Evolutionary conservation across 768 basidiomycete genomes (phyloP).

Genomic region (Sporobolomyces pararoseus): DNA sequence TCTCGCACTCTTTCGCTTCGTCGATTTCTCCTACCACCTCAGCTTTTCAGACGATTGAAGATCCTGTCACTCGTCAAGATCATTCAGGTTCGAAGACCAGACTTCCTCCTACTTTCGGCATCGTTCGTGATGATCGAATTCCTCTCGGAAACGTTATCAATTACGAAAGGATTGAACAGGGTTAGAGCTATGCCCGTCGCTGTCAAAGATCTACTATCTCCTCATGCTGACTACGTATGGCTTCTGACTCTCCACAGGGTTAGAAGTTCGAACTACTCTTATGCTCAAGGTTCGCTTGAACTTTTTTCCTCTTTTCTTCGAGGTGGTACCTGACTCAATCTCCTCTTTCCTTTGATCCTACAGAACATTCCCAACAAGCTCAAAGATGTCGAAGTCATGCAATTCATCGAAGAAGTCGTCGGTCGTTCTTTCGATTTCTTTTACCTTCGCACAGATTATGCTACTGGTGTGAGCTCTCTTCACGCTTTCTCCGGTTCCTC

Average conservation of each 20-base stretch:
- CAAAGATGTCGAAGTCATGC: conserved; percentile 38
- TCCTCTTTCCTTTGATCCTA: conserved; percentile 63
- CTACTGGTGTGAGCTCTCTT: conserved; percentile 16
- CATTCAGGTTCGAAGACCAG: background rate
- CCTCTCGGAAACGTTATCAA: conserved; percentile 60
- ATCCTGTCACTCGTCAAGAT: background rate
- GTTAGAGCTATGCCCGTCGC: conserved; percentile 48
- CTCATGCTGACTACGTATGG: too few species aligned
- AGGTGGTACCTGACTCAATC: background rate
- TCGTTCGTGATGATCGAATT: conserved; percentile 37
- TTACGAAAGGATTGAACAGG: conserved; percentile 67
- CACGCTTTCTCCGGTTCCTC: background rate
- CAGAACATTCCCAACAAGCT: conserved; percentile 87
- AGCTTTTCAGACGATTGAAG: too few species aligned
- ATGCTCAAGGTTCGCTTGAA: conserved; percentile 33
- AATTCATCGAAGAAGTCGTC: conserved; percentile 59
- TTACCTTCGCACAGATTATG: conserved; percentile 58
- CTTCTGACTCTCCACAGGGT: background rate
- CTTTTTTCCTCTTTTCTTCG: background rate
- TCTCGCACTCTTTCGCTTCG: background rate
- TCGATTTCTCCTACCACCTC: too few species aligned
- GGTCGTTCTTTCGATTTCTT: conserved; percentile 77
- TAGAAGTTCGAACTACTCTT: conserved; percentile 41
- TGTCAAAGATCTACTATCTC: too few species aligned
- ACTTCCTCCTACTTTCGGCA: conserved; percentile 13